Percentiles rank a stretch among this genome's conserved stretches.
Conservation (phyloP, 164 flowering plant species). For the Protea cynaroides region DNA sequence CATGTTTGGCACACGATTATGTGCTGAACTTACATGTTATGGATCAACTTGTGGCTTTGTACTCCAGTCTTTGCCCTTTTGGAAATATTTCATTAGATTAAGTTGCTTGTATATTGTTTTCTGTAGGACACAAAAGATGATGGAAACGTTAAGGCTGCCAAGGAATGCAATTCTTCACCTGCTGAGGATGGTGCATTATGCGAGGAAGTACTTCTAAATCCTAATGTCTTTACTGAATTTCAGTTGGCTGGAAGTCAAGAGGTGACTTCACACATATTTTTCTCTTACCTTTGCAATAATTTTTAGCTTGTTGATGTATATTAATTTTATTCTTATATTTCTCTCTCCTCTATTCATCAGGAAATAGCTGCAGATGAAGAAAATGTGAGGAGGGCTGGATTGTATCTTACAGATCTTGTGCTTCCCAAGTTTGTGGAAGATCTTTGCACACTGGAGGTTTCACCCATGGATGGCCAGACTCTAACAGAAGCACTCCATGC, state of each 20-base stretch:
- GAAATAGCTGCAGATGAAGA: constrained; percentile 84
- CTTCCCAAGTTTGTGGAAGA: constrained; percentile 90
- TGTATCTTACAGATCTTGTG: constrained; percentile 63
- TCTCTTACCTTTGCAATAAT: too few relatives aligned
- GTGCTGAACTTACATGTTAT: neutral
- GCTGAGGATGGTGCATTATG: constrained; percentile 24
- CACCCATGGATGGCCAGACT: constrained; percentile 99
- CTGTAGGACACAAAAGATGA: constrained; percentile 29
- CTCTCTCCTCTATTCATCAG: constrained; percentile 28
- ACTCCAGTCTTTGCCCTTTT: neutral
- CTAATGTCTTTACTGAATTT: constrained; percentile 90
- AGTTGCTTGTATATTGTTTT: neutral
- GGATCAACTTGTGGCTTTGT: neutral
- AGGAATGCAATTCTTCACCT: constrained; percentile 29
- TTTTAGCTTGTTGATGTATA: too few relatives aligned
- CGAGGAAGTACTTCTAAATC: constrained; percentile 62
- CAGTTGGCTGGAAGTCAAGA: constrained; percentile 69
- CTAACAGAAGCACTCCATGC: constrained; percentile 98
- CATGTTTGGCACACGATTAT: too few relatives aligned
- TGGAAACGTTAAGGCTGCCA: constrained; percentile 13
- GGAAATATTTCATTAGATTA: too few relatives aligned
- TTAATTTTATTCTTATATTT: neutral
- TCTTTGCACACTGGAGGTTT: constrained; percentile 93
- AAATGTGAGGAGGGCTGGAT: constrained; percentile 71
- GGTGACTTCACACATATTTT: constrained; percentile 29